These are phyloP conservation scores for Volutella citrinella DNA, from an alignment of 2,329 filamentous ascomycete species.

Conservation along the genomic window DNA sequence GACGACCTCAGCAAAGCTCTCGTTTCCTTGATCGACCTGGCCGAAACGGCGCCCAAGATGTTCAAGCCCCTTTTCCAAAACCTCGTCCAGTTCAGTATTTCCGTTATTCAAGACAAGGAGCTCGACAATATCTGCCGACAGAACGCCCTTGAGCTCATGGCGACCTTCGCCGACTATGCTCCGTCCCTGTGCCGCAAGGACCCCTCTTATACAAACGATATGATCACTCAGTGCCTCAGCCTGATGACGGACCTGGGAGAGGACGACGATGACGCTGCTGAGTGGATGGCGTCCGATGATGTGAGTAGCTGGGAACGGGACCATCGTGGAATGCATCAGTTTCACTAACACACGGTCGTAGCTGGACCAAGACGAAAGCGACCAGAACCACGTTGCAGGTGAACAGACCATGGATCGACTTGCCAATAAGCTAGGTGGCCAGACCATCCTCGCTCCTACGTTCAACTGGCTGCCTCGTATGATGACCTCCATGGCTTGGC, in stretches of 20 bases:
- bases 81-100: slow-evolving; percentile 87
- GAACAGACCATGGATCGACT: slow-evolving; percentile 98
- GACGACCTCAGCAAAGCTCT: slow-evolving; percentile 89
- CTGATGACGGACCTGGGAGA: slow-evolving; percentile 95
- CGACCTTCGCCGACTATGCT: slow-evolving; percentile 93
- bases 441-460: slow-evolving; percentile 85
- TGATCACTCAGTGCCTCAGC: slow-evolving; percentile 97
- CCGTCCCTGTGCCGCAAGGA: slow-evolving; percentile 96
- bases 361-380: slow-evolving; percentile 93
- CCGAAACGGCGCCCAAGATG: slow-evolving; percentile 94
- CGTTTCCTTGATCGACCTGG: slow-evolving; percentile 87
- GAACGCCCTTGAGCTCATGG: slow-evolving; percentile 95
- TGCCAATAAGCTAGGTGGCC: slow-evolving; percentile 95
- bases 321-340: background rate
- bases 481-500: slow-evolving; percentile 94
- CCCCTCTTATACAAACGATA: slow-evolving; percentile 83
- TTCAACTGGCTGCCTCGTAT: slow-evolving; percentile 97
- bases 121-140: slow-evolving; percentile 86
- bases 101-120: slow-evolving; percentile 94
- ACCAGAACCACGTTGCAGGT: slow-evolving; percentile 94
- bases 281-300: slow-evolving; percentile 93
- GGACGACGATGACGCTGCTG: slow-evolving; percentile 90
- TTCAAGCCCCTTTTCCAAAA: slow-evolving; percentile 94
- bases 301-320: too few relatives aligned
- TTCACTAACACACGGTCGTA: slow-evolving; percentile 27